These are phyloP conservation scores for Haplosporangium gracile DNA, from an alignment of 192 early-diverging fungal species.

Conservation along the genomic window DNA sequence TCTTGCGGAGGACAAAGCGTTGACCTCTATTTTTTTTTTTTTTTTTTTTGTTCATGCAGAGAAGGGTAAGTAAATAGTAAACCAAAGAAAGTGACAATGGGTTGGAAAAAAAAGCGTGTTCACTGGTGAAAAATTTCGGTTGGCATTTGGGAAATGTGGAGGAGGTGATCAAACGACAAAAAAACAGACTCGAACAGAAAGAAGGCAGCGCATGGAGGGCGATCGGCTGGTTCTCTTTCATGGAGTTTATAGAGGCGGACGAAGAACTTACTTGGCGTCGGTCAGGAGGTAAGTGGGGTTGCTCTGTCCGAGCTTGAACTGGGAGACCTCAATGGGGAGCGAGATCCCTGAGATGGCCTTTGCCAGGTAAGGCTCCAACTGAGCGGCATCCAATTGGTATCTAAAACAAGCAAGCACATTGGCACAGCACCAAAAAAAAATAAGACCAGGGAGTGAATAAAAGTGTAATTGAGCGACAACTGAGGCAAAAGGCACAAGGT, in stretches of 20 bases:
- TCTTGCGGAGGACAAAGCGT: constrained; percentile 90
- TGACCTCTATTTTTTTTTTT: constrained; percentile 65
- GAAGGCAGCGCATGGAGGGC: neutral
- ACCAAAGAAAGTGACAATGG: neutral
- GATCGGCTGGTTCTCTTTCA: no score
- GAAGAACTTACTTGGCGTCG: constrained; percentile 70
- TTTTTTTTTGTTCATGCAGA: constrained; percentile 5
- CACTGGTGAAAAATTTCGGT: neutral
- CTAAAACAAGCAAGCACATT: neutral
- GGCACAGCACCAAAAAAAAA: neutral
- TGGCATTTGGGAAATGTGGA: neutral
- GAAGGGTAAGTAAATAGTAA: neutral
- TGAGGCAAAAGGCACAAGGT: no score
- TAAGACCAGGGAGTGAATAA: neutral
- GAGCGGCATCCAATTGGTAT: constrained; percentile 69
- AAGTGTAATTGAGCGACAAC: neutral
- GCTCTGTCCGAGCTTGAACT: constrained; percentile 94
- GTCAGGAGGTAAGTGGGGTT: constrained; percentile 94
- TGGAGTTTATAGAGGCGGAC: neutral
- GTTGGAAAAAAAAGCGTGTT: neutral
- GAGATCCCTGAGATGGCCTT: constrained; percentile 65
- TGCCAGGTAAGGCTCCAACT: constrained; percentile 73
- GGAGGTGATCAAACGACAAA: neutral
- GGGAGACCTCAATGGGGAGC: constrained; percentile 77
- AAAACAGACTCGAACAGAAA: neutral